Base-by-base conservation (phyloP, 2,329 filamentous ascomycete species). In the Xylaria sp. region DNA sequence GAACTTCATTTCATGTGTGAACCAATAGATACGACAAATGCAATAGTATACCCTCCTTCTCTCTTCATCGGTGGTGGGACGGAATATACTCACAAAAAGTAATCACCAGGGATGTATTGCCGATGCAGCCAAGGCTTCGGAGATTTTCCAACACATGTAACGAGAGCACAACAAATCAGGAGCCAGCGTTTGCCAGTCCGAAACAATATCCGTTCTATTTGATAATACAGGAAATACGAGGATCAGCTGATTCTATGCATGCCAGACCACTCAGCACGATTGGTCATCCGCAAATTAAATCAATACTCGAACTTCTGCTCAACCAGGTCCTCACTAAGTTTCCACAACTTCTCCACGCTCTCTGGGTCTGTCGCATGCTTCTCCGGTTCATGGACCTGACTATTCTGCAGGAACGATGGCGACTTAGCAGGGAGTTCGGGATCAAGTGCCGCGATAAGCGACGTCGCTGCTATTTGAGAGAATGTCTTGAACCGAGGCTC, bases 321-420 rank as follows among this genome's bases (percentile, higher is more conserved):
- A 3, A 83, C 80, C 25, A 84, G 70, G 60, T 80, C 75, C 72
- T 85, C 83, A 53, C 82, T 84, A 52, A 84, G 69, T 59, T 78
- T 78, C 82, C 83, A 86, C 39, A 85, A 66, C 59, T 77, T 80
- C 43, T 82, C 80, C 0, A 80, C 81, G n/a, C 77, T 72, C 7
- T 80, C 80, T 0, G 76, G 74, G 10, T 80, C 77, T 2, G 65
- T 75, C 13, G 78, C 77, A 72, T 81, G 75, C 9, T 68, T 59
- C 0, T 60, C 70, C 18, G 82, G 66, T 83, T 80, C 61, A 25
- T 43, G 18, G 23, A 68, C 23, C 52, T 65, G 57, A 15, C 63
- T 67, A 6, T 70, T 70, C 36, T 75, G 71, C 23, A 85, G 74
- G 66, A 81, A 84, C 8, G 79, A 76, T 0, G 80, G 78, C 18